Evolutionary conservation across 176 grass and related monocot species (phyloP), one percentile per base, ranked within the genome.

Genomic region (Leersia perrieri): DNA sequence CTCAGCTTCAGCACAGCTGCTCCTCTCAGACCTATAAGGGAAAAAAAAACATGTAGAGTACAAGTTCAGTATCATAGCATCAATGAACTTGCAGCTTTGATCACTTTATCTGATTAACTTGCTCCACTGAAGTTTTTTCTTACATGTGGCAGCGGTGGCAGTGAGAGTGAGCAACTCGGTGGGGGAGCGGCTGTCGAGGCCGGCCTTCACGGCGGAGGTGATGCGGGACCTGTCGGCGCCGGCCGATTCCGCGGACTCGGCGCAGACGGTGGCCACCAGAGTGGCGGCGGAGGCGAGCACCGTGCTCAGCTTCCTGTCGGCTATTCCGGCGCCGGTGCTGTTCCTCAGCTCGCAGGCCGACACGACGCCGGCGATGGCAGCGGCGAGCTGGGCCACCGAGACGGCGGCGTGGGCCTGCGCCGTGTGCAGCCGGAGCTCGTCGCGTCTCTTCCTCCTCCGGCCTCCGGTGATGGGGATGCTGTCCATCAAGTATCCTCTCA

Each of bases 221-320:
- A 93, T 63, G 55, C 75, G 74, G 1, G 71, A 83, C 62, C 83
- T 82, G 66, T 83, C 83, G 22, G 81, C 86, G 47, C 90, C 95
- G 1, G 81, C 41, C 20, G 82, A 64, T 74, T 98, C 88, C 11
- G 95, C 92, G 20, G 92, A 88, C 83, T 98, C 95, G 1, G 95
- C 92, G 85, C 95, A 98, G 28, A 98, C 90, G 5, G 95, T 98
- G 44, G 95, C 92, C 32, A 98, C 79, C 39, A 98, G 89, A 7
- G 95, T 86, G 7, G 88, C 88, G 11, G 95, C 92, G 1, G 92
- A 95, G 14, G 92, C 86, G 2, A 95, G 69, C 39, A 88, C 90
- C 25, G 88, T 77, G 75, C 75, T 76, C 67, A 89, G 68, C 66
- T 81, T 88, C 39, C 60, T 73, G 9, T 81, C 65, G 40, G 49